These are phyloP conservation scores for Xerocomellus amylosporus DNA, from an alignment of 768 basidiomycete genomes.

Conservation along the genomic window DNA sequence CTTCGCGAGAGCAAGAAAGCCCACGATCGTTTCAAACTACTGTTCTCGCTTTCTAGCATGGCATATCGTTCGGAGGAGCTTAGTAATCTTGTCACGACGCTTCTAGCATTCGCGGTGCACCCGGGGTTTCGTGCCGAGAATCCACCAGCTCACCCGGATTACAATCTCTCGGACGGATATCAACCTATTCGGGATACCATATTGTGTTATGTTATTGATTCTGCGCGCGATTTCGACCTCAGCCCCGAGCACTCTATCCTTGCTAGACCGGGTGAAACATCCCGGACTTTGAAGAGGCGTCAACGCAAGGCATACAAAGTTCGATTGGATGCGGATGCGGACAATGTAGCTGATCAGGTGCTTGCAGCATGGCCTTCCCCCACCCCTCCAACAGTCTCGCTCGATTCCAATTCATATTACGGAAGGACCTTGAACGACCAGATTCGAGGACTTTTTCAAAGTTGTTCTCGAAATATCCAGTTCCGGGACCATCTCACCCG, in stretches of 20 bases:
- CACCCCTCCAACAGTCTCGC: not conserved
- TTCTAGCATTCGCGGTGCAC: conserved; percentile 31
- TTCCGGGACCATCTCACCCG: not conserved
- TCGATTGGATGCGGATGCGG: not conserved
- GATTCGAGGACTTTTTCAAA: not conserved
- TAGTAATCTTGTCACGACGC: conserved; percentile 15
- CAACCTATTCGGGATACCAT: not conserved
- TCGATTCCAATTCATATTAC: not conserved
- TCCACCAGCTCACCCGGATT: conserved; percentile 5
- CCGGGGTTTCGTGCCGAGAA: not conserved
- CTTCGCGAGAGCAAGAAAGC: conserved; percentile 11
- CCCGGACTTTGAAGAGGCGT: not conserved
- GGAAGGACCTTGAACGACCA: not conserved
- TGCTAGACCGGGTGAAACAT: not conserved
- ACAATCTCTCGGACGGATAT: not conserved
- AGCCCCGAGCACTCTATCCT: not conserved
- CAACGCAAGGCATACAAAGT: not conserved
- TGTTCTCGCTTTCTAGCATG: conserved; percentile 33
- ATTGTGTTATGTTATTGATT: not conserved
- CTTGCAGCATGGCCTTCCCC: not conserved
- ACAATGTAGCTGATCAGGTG: not conserved
- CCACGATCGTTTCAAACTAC: conserved; percentile 9
- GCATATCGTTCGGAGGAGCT: conserved; percentile 16
- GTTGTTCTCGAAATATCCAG: not conserved
- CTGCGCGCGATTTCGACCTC: not conserved